Evolutionary conservation across 2,329 filamentous ascomycete genomes (phyloP), one percentile per base, ranked within the genome.

Genomic region (Fusarium albosuccineum): DNA sequence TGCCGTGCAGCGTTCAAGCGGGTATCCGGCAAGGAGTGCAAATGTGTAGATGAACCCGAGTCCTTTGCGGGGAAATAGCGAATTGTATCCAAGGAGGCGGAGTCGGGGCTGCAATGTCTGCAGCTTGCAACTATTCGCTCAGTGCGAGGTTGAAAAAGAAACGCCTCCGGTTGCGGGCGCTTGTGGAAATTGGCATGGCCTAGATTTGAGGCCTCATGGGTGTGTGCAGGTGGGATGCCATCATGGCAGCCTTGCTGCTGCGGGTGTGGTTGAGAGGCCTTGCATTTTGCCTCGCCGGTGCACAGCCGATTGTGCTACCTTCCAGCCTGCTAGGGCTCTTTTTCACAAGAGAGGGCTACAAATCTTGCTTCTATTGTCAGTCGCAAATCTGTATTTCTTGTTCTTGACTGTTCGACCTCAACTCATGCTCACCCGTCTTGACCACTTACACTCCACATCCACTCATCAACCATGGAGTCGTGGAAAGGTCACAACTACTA

Each of bases 401-500:
- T 13, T 33, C 26, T 49, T 26, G 17, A 16, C 11, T 33, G 11
- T 26, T 10, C 22, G 34, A 51, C 26, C 37, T 41, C 49, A 41
- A 41, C 9, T 52, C 22, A 5, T 22, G 22, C 27, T 29, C 16
- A 8, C 16, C 13, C 6, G 16, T 14, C 44, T 22, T 37, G 33
- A 22, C 22, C 41, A 14, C 27, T 30, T 33, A 30, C 39, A 41
- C 39, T 33, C 30, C 11, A 9, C 30, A 9, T 9, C 11, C 37
- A 52, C 27, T 29, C 36, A 41, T 8, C 50, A 42, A 5, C 22
- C 37, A 63, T 63, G 57, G 51, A 63, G 29, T 60, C 50, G 9
- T 63, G 60, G 60, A 39, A 48, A 44, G 45, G 57, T 9, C 13
- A 17, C 26, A 60, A 60, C 41, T 63, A 60, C 60, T 51, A 39